Conservation (phyloP, 2,329 filamentous ascomycete species). For the Thelonectria blattea region DNA sequence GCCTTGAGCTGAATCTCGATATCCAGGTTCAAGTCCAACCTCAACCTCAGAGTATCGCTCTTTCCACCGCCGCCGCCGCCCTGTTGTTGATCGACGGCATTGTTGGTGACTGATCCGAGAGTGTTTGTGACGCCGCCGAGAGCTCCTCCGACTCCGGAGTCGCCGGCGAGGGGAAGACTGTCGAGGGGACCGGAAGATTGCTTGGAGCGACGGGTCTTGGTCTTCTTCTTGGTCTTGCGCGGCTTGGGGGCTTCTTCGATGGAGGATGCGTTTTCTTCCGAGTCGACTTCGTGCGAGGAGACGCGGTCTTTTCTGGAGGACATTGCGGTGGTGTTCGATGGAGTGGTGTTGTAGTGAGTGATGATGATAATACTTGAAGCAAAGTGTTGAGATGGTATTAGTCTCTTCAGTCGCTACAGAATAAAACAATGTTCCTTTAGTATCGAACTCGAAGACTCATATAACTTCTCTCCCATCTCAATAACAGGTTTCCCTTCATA, state of each 20-base stretch:
- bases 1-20: conserved; percentile 87
- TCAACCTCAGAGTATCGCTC: conserved; percentile 70
- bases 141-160: conserved; percentile 44
- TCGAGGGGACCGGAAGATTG: conserved; percentile 44
- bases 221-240: conserved; percentile 40
- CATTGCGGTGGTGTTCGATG: conserved; percentile 21
- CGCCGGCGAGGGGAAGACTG: conserved; percentile 46
- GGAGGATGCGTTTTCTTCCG: conserved; percentile 30
- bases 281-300: conserved; percentile 29
- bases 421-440: too few species aligned
- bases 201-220: conserved; percentile 37
- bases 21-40: conserved; percentile 81
- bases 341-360: neutral
- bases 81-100: conserved; percentile 46
- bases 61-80: conserved; percentile 49
- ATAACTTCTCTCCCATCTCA: conserved; percentile 28
- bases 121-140: conserved; percentile 49
- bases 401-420: too few species aligned
- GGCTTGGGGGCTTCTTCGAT: conserved; percentile 33
- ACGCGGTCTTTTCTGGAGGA: conserved; percentile 39
- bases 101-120: conserved; percentile 49
- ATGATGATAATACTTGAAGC: too few species aligned
- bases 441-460: conserved; percentile 23
- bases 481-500: conserved; percentile 41
- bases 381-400: too few species aligned